Base-by-base conservation (phyloP, 2,329 filamentous ascomycete genomes). In the Teratosphaeria viscida region DNA sequence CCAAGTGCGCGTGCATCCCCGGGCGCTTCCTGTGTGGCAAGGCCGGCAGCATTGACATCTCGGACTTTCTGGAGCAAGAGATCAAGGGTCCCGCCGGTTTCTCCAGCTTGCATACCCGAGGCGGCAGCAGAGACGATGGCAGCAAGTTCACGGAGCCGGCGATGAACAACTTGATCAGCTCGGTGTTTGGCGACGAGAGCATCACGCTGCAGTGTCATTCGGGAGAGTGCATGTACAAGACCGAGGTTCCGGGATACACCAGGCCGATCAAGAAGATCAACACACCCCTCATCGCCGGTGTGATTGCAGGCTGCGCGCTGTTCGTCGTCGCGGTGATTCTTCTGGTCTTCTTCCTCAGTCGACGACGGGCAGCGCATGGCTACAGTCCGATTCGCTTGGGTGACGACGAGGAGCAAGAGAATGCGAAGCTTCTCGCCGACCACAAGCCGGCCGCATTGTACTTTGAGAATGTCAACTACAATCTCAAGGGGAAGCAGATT, bases 1-100 rank as follows among this genome's bases (percentile, higher is more conserved):
- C 96, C 68, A 80, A 87, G 63, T 99, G 94, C 76, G 85, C 85
- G 65, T 99, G 94, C 73, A 88, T 99, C 57, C 85, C 89, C 0
- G 91, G 88, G 60, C 88, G 92, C 43, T 96, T 97, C 86, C 84
- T 99, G 10, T 99, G 94, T 72, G 94, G 94, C 61, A 89, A 94
- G 67, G 85, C 88, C 66, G 92, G 90, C 49, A 96, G 92, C 1
- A 86, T 99, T 63, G 92, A 99, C 73, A 88, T 99, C 64, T 85
- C 85, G 52, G 92, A 96, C 32, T 97, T 97, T 72, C 78, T 99
- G 52, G 82, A 85, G 60, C 78, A 95, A 69, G 79, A 83, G 56
- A 96, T 99, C 75, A 85, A 86, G 67, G 94, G 94, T 0, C 94
- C 94, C 1, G 95, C 92, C 3, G 83, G 84, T 19, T 97, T 97